Evolutionary conservation across 371 early-diverging fungal species (phyloP).

Genomic region (Coemansia sp.): DNA sequence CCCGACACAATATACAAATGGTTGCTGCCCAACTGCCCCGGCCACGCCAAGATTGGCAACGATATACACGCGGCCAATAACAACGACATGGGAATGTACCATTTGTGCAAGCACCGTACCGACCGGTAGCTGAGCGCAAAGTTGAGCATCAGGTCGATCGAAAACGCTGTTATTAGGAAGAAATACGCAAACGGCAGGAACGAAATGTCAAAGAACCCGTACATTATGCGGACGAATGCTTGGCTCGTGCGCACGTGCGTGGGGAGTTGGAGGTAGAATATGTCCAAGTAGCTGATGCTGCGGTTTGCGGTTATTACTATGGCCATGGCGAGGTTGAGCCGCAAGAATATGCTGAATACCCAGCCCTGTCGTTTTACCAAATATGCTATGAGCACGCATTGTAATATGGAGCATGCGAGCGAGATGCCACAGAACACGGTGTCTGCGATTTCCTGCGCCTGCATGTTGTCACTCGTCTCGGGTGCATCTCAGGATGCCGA

Average conservation of each 20-base stretch:
- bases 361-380: conserved; percentile 44
- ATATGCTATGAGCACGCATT: conserved; percentile 39
- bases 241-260: conserved; percentile 27
- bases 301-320: conserved; percentile 39
- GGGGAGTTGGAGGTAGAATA: conserved; percentile 37
- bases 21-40: conserved; percentile 35
- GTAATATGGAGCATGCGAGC: conserved; percentile 31
- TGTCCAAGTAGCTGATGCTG: conserved; percentile 47
- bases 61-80: conserved; percentile 29
- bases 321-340: conserved; percentile 49
- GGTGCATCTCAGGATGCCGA: conserved; percentile 13
- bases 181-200: conserved; percentile 48
- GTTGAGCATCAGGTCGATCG: conserved; percentile 47
- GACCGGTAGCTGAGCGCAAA: conserved; percentile 49
- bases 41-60: conserved; percentile 47
- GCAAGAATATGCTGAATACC: conserved; percentile 50
- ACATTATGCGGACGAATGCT: conserved; percentile 44
- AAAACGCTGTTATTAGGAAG: conserved; percentile 49
- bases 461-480: conserved; percentile 15
- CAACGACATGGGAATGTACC: conserved; percentile 45
- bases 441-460: conserved; percentile 44
- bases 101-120: conserved; percentile 32
- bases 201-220: conserved; percentile 49
- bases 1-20: conserved; percentile 49
- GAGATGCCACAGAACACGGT: conserved; percentile 47